Conservation (phyloP, 2,329 filamentous ascomycete genomes). For the Fusarium longipes region DNA sequence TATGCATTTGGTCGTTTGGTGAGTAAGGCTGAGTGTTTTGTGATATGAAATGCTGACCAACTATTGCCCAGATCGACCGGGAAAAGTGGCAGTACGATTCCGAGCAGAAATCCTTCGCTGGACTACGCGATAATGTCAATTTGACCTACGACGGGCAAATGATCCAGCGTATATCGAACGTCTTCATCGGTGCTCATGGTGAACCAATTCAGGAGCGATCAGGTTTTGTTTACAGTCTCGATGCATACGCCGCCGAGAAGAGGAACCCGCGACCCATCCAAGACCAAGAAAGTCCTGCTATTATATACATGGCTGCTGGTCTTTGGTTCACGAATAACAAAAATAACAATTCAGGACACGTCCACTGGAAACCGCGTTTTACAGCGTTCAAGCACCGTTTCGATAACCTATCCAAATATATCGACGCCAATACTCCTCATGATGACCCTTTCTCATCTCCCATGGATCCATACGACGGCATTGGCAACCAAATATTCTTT, state of each 20-base stretch:
- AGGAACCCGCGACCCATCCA: background rate
- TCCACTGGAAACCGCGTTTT: background rate
- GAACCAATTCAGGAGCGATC: background rate
- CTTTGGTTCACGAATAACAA: slow-evolving; percentile 39
- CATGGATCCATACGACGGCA: slow-evolving; percentile 42
- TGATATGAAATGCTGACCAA: background rate
- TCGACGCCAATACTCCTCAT: background rate
- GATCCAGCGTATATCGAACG: background rate
- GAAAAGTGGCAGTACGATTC: background rate
- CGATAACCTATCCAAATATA: slow-evolving; percentile 24
- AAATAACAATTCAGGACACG: background rate
- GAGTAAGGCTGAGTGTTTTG: accelerated
- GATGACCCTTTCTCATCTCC: background rate
- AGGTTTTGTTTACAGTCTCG: slow-evolving; percentile 23
- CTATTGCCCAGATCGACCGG: background rate
- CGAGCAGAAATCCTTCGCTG: background rate
- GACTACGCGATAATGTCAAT: background rate
- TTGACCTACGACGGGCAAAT: background rate
- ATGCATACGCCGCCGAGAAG: slow-evolving; percentile 24
- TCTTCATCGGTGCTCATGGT: background rate
- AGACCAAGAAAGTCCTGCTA: slow-evolving; percentile 31
- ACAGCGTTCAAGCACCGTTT: background rate
- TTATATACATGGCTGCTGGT: slow-evolving; percentile 36
- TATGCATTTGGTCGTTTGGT: slow-evolving; percentile 56
- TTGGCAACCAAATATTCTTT: slow-evolving; percentile 46